phyloP scores from a whole-genome alignment of 441 rosid species.

The Brassica hybrid region DNA sequence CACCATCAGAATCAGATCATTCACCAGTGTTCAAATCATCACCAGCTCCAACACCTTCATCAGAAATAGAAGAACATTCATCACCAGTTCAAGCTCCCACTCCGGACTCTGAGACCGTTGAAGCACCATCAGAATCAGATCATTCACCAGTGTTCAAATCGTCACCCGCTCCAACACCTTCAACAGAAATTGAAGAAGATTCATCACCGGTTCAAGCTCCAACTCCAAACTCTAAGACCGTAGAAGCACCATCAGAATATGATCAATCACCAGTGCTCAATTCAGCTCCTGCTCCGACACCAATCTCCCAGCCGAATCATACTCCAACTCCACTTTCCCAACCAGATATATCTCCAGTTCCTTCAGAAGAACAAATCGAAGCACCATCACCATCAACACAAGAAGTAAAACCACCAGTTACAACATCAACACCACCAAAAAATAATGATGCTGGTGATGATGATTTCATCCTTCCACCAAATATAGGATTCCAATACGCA shows the following conservation, averaged over 20 bases:
- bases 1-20: slow-evolving; percentile 28
- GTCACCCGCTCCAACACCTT: slow-evolving; percentile 28
- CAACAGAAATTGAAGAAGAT: slow-evolving; percentile 9
- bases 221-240: slow-evolving; percentile 9
- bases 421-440: slow-evolving; percentile 25
- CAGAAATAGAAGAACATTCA: slow-evolving; percentile 23
- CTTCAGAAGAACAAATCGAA: slow-evolving; percentile 10
- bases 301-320: background rate
- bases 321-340: slow-evolving; percentile 33
- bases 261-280: slow-evolving; percentile 22
- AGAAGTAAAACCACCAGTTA: slow-evolving; percentile 31
- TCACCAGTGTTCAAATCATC: slow-evolving; percentile 8
- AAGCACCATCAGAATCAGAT: slow-evolving; percentile 33
- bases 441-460: slow-evolving; percentile 14
- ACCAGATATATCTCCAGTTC: slow-evolving; percentile 37
- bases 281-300: background rate
- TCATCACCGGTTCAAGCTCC: slow-evolving; percentile 43
- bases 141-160: slow-evolving; percentile 23
- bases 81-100: slow-evolving; percentile 38
- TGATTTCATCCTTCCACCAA: slow-evolving; percentile 53
- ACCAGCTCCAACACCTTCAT: slow-evolving; percentile 28
- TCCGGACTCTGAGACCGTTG: slow-evolving; percentile 14
- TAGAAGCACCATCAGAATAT: slow-evolving; percentile 29
- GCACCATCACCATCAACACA: slow-evolving; percentile 31
- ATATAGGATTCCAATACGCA: slow-evolving; percentile 46